Percentiles rank a stretch among this genome's conserved stretches.
phyloP scores from a whole-genome alignment of 768 basidiomycete genomes.

The Phaffia tasmanica region DNA sequence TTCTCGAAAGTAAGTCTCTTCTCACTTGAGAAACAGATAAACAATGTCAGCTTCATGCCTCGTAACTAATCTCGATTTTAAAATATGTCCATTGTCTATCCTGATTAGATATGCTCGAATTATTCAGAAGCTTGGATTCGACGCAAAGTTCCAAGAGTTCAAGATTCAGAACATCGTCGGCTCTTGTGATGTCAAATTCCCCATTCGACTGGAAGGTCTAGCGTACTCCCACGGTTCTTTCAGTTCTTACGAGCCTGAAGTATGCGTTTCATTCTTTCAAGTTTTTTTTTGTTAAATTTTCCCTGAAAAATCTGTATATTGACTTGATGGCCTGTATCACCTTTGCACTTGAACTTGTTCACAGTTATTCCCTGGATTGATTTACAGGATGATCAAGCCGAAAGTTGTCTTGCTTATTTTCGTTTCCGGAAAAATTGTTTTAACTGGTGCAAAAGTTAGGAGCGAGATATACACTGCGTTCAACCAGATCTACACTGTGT shows the following conservation, averaged over 20 bases:
- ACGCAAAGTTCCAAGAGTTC: conserved; percentile 98
- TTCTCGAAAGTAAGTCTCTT: conserved; percentile 56
- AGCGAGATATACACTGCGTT: conserved; percentile 99
- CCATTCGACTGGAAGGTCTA: conserved; percentile 91
- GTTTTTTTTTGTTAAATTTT: background rate
- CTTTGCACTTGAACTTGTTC: no score
- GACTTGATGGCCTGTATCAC: background rate
- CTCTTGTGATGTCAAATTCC: conserved; percentile 96
- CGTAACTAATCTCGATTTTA: background rate
- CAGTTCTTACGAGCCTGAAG: conserved; percentile 96
- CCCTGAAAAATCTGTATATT: background rate
- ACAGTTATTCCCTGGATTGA: conserved; percentile 94
- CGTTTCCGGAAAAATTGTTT: conserved; percentile 96
- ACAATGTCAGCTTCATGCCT: background rate
- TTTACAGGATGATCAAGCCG: conserved; percentile 99
- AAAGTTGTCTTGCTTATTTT: conserved; percentile 98
- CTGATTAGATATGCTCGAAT: conserved; percentile 70
- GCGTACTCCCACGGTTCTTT: conserved; percentile 97
- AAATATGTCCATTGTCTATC: background rate
- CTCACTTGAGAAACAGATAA: no score
- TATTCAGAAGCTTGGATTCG: conserved; percentile 98
- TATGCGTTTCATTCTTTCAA: conserved; percentile 38
- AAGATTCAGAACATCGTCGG: conserved; percentile 99
- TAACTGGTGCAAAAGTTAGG: conserved; percentile 98
- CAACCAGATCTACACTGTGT: conserved; percentile 97